Percentiles rank a stretch among this genome's conserved stretches.
phyloP scores from a whole-genome alignment of 345 rosid species.

The Pelargonium nanum region DNA sequence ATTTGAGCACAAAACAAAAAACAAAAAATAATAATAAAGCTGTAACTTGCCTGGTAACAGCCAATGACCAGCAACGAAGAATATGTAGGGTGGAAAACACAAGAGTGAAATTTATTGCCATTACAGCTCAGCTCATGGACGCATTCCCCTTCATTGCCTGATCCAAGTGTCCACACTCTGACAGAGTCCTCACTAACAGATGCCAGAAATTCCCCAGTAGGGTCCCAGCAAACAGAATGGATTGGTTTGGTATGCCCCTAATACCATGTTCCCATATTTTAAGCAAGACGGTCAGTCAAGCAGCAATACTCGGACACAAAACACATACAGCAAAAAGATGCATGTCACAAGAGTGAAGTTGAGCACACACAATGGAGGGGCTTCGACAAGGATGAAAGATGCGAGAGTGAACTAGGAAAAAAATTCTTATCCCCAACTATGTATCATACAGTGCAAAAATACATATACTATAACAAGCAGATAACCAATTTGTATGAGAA shows the following conservation, averaged over 20 bases:
- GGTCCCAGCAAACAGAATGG: constrained; percentile 86
- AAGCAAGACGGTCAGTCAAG: background rate
- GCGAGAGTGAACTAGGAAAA: no score
- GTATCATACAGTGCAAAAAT: no score
- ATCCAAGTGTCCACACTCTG: constrained; percentile 78
- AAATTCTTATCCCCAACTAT: no score
- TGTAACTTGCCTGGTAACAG: constrained; percentile 68
- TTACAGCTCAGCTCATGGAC: constrained; percentile 80
- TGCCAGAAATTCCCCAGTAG: constrained; percentile 74
- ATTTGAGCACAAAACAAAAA: background rate
- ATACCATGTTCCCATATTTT: background rate
- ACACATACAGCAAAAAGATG: background rate
- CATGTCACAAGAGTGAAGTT: no score
- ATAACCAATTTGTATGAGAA: no score
- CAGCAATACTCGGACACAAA: background rate
- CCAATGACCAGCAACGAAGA: constrained; percentile 76
- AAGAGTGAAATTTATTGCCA: constrained; percentile 78
- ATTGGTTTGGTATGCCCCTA: constrained; percentile 78
- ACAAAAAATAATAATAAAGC: background rate
- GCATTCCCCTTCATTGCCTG: constrained; percentile 84
- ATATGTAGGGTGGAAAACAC: constrained; percentile 76
- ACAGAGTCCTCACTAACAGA: constrained; percentile 91
- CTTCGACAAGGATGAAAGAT: no score
- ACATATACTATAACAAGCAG: no score
- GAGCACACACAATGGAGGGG: no score